Evolutionary conservation across 75 land plant species (phyloP).

Genomic region (Sequoia sempervirens): DNA sequence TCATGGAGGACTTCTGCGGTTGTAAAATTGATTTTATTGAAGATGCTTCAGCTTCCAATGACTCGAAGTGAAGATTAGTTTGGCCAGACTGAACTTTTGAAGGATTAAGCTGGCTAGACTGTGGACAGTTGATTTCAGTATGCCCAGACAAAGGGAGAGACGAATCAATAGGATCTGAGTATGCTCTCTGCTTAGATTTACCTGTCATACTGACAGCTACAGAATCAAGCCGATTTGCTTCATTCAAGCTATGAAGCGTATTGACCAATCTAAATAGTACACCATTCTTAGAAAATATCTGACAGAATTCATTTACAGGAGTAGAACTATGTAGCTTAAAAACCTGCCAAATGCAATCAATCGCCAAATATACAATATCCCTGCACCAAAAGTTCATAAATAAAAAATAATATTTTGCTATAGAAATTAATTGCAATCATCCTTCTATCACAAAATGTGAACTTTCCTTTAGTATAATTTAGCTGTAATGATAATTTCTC

Average conservation of each 20-base stretch:
- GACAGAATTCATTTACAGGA: constrained; percentile 83
- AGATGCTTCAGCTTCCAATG: constrained; percentile 27
- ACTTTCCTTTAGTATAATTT: too few species aligned
- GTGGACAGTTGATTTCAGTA: constrained; percentile 25
- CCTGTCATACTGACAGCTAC: constrained; percentile 23
- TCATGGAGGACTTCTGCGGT: constrained; percentile 31
- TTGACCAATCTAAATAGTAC: constrained; percentile 80
- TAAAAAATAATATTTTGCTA: too few species aligned
- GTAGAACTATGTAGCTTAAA: constrained; percentile 80
- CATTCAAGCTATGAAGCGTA: constrained; percentile 91
- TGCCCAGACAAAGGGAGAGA: constrained; percentile 31
- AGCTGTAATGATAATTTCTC: too few species aligned
- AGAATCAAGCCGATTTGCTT: constrained; percentile 79
- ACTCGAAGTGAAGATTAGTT: constrained; percentile 13
- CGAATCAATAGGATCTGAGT: constrained; percentile 65
- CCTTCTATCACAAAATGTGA: too few species aligned
- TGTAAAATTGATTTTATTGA: constrained; percentile 33
- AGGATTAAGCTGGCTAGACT: constrained; percentile 47
- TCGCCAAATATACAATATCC: constrained; percentile 96
- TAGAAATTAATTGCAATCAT: too few species aligned
- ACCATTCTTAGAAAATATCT: constrained; percentile 90
- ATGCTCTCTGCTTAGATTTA: constrained; percentile 38
- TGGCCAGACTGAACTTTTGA: constrained; percentile 29
- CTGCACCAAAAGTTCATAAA: constrained; percentile 26
- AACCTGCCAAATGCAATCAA: constrained; percentile 99